phyloP scores from a whole-genome alignment of 768 basidiomycete genomes.

The Lyophyllum shimeji region DNA sequence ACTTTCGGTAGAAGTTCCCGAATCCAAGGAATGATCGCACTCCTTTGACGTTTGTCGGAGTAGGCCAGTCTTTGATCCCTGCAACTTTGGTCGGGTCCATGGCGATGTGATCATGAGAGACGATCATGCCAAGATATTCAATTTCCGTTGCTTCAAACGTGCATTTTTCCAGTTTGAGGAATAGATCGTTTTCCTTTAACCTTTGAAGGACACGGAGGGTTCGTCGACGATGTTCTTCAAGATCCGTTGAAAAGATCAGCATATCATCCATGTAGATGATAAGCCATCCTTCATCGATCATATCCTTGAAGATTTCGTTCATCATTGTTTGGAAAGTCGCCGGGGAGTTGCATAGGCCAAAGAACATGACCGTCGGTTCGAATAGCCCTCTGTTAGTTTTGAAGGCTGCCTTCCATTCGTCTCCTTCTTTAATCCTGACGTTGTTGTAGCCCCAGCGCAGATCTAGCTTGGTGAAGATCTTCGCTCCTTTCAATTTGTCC shows the following conservation, averaged over 20 bases:
- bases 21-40: conserved; percentile 44
- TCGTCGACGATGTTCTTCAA: conserved; percentile 18
- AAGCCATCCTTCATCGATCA: conserved; percentile 25
- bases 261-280: conserved; percentile 44
- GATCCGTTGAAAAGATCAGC: conserved; percentile 33
- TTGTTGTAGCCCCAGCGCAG: conserved; percentile 35
- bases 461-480: conserved; percentile 35
- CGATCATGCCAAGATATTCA: conserved; percentile 33
- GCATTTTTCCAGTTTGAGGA: conserved; percentile 36
- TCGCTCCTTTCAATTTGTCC: conserved; percentile 15
- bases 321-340: conserved; percentile 37
- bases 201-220: conserved; percentile 19
- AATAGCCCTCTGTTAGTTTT: conserved; percentile 19
- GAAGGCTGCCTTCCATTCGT: conserved; percentile 43
- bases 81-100: conserved; percentile 40
- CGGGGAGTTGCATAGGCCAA: conserved; percentile 33
- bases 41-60: conserved; percentile 28
- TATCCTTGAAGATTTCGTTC: conserved; percentile 37
- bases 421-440: conserved; percentile 33
- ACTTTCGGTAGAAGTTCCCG: conserved; percentile 34
- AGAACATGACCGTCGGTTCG: conserved; percentile 41
- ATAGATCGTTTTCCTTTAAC: conserved; percentile 27
- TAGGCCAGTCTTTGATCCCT: conserved; percentile 37
- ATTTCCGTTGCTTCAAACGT: conserved; percentile 21
- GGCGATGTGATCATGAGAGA: conserved; percentile 21